Conservation (phyloP, 768 basidiomycete species). For the Rubroboletus satanas region DNA sequence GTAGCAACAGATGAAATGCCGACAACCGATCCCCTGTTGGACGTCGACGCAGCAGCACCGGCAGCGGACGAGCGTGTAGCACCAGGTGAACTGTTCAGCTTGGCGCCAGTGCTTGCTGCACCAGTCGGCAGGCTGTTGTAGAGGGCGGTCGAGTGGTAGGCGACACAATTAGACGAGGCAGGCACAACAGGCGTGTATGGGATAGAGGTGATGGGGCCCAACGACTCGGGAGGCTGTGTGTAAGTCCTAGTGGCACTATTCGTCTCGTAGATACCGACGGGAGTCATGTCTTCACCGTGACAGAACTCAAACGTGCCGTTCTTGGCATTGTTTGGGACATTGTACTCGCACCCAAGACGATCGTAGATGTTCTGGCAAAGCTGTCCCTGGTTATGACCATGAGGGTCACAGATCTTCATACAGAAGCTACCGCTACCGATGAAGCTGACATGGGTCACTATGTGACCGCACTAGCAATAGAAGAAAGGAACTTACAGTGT, state of each 20-base stretch:
- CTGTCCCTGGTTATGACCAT: constrained; percentile 42
- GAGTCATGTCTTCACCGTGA: constrained; percentile 58
- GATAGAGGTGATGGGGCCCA: constrained; percentile 41
- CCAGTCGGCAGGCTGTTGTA: constrained; percentile 26
- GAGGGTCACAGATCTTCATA: constrained; percentile 68
- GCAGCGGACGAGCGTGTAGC: constrained; percentile 16
- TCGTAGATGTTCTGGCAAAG: constrained; percentile 72
- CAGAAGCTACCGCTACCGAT: constrained; percentile 65
- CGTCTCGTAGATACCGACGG: constrained; percentile 48
- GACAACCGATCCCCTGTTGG: constrained; percentile 18
- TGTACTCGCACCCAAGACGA: constrained; percentile 71
- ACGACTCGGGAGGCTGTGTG: constrained; percentile 45
- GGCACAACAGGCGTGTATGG: constrained; percentile 42
- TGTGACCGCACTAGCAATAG: not conserved
- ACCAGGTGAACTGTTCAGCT: not conserved
- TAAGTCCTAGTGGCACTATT: constrained; percentile 43
- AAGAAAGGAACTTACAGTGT: constrained; percentile 46
- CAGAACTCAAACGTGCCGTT: constrained; percentile 63
- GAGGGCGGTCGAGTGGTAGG: constrained; percentile 34
- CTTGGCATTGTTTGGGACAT: constrained; percentile 61
- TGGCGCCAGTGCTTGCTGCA: not conserved
- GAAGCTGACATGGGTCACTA: constrained; percentile 44
- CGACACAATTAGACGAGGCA: constrained; percentile 43
- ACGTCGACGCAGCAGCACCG: constrained; percentile 15
- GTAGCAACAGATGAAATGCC: constrained; percentile 31